Evolutionary conservation across 2,329 filamentous ascomycete genomes (phyloP), one percentile per base, ranked within the genome.

Genomic region (Exophiala oligosperma): DNA sequence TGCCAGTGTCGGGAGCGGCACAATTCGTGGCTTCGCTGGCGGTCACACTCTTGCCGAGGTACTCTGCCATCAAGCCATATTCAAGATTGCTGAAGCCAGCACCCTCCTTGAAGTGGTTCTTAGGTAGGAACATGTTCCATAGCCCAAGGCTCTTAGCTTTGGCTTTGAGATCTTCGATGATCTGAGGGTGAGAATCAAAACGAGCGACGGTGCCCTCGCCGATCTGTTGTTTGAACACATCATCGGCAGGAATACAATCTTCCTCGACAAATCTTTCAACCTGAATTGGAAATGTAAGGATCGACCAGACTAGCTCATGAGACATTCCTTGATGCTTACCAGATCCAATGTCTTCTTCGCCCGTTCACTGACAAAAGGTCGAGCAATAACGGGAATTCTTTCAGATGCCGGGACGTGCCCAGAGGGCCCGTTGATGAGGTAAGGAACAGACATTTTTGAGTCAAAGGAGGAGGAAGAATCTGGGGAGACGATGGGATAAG

Each of bases 81-180:
- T 99, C 94, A 62, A 99, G 81, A 76, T 97, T 99, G 60, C 87
- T 91, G 53, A 65, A 65, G 35, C 94, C 94, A 24, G 93, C 92
- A 1, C 92, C 95, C 78, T 97, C 91, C 74, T 89, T 91, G 82
- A 97, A 97, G 77, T 97, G 92, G 68, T 88, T 92, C 79, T 90
- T 93, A 64, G 94, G 91, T 67, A 99, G 77, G 81, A 99, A 99
- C 88, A 99, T 89, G 77, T 99, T 99, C 94, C 94, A 99, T 47
- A 99, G 81, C 1, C 93, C 94, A 26, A 96, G 83, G 67, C 88
- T 82, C 70, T 82, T 84, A 46, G 93, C 94, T 74, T 92, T 90
- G 64, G 77, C 79, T 83, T 97, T 97, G 68, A 99, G 83, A 55
- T 94, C 88, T 67, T 99, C 94, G 61, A 99, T 84, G 68, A 97